Base-by-base conservation (phyloP, 31 red algal genomes). In the Asparagopsis taxiformis region DNA sequence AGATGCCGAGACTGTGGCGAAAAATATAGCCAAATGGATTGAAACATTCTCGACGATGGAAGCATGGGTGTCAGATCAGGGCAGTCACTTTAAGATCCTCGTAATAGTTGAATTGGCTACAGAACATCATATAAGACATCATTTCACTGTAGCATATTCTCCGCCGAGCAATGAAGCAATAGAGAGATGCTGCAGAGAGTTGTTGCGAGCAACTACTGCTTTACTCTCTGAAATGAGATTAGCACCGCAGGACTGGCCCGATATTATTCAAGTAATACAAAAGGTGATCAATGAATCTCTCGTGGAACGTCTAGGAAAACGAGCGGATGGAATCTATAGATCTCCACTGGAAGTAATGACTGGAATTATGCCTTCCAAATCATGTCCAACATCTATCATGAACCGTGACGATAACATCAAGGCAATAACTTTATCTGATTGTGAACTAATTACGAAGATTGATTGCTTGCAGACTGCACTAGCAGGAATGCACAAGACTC, bases 21-120 rank as follows among this genome's bases (percentile, higher is more conserved):
- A 13, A 13, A 13, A 46, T 5, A 13, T 58, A 58, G 19, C 19
- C 10, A 26, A n/a, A 26, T 58, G 54, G 54, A 58, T 58, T n/a
- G 8, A 29, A 58, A 58, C 19, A 58, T 58, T 58, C 25, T 13
- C 54, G 6, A 44, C 36, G 11, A 82, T 82, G 77, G 43, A 69
- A 51, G 36, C 9, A 33, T 58, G 63, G 49, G 76, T 80, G 2
- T 48, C 20, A 25, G 59, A 79, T 36, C 75, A 67, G 41, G 75
- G 62, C 1, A 21, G 38, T 1, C 75, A 64, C 77, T 58, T 79
- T 37, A 66, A 79, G 15, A 75, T 62, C 11, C 20, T 20, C 3
- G 34, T 62, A 13, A 32, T 59, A 7, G 20, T 10, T 15, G 23
- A 38, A 39, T 19, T 66, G 0, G 46, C 21, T 9, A 31, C 26